Evolutionary conservation across 345 rosid species (phyloP).

Genomic region (Psidium guajava): DNA sequence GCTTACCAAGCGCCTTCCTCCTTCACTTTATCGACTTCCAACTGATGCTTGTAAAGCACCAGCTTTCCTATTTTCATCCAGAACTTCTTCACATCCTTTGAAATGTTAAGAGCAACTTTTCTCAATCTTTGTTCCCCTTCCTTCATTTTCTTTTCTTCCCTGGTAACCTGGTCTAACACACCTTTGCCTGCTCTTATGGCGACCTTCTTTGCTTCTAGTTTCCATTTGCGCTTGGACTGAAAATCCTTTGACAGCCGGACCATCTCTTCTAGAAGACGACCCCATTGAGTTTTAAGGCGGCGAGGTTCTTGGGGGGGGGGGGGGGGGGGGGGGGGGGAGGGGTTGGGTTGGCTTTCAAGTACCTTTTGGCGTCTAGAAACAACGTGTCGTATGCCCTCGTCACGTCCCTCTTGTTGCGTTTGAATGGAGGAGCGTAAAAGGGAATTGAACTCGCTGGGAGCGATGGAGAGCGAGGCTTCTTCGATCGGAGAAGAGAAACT

Average conservation of each 20-base stretch:
- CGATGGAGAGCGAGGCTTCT: too few relatives aligned
- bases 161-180: constrained; percentile 81
- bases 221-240: constrained; percentile 99
- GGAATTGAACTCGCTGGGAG: too few relatives aligned
- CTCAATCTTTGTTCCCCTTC: constrained; percentile 87
- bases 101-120: constrained; percentile 82
- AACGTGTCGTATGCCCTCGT: too few relatives aligned
- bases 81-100: constrained; percentile 94
- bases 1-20: constrained; percentile 94
- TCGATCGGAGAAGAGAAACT: too few relatives aligned
- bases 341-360: too few relatives aligned
- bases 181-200: constrained; percentile 96
- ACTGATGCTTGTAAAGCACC: constrained; percentile 95
- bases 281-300: constrained; percentile 96
- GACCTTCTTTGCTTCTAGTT: constrained; percentile 88
- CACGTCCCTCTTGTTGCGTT: too few relatives aligned
- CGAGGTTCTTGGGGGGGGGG: constrained; percentile 86
- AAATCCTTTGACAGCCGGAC: constrained; percentile 97
- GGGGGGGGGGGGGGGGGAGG: too few relatives aligned
- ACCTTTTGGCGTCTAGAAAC: too few relatives aligned
- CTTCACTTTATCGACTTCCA: constrained; percentile 87
- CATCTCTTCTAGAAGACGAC: constrained; percentile 98
- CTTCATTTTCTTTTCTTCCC: constrained; percentile 96
- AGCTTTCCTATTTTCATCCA: constrained; percentile 97
- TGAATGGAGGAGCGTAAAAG: too few relatives aligned